Base-by-base conservation (phyloP, 805 yeast genomes). In the Kluyveromyces starmeri region DNA sequence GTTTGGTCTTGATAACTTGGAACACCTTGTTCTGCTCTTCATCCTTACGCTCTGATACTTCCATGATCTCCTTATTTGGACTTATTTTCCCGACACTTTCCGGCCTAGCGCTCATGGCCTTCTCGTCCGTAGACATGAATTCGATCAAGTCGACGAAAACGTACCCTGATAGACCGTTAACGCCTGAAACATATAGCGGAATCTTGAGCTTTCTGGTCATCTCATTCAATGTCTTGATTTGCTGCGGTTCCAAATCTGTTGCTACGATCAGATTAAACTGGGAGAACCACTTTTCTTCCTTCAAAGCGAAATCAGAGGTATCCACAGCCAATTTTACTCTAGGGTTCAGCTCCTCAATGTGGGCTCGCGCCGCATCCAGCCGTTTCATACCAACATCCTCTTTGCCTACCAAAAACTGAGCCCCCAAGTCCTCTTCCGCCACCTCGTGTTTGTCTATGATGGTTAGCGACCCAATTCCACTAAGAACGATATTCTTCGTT, bases 381-480 rank as follows among this genome's bases (percentile, higher is more conserved):
- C 81, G 74, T 30, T 46, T 41, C 33, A 62, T 44, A 1, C 92
- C 94, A 5, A 80, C 50, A 27, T 75, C 74, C 2, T 54, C 47
- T 20, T 65, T 69, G 31, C 69, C 70, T 18, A 84, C 52, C 52
- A 84, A 83, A 55, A 85, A 88, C 53, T 86, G 92, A 1, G 77
- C 68, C 3, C 76, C 75, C 39, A 81, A 67, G 50, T 84, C 95
- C 27, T 68, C 73, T 23, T 71, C 80, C 2, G 55, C 51, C 1
- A 83, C 72, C 0, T 31, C 46, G 3, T 76, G 59, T 21, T 57
- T 48, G 58, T 88, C 96, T 36, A 78, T 51, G 0, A 92, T 61
- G n/a, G 78, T 77, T 19, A 89, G 58, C 1, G 78, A 63, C 3
- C 94, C 95, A 38, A 89, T 65, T 4, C 98, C 98, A 19, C 95